A percentile compares a stretch with the other conserved stretches of the same genome.
Evolutionary conservation across 192 early-diverging fungal species (phyloP).

Genomic region (Coemansia sp.): DNA sequence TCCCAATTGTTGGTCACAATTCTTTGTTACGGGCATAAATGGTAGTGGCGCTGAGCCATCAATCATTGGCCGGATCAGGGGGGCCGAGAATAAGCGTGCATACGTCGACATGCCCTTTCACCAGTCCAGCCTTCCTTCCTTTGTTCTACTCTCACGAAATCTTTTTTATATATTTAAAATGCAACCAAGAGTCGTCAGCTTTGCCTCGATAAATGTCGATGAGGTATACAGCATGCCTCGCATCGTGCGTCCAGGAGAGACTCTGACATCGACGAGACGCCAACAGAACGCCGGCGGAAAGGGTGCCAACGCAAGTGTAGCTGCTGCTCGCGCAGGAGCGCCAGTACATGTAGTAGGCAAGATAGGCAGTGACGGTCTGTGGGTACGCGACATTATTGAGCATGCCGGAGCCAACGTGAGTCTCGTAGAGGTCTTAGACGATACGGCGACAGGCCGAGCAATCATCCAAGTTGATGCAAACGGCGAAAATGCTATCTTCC

Average conservation of each 20-base stretch:
- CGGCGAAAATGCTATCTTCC: slow-evolving; percentile 86
- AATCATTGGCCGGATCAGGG: slow-evolving; percentile 5
- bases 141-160: background rate
- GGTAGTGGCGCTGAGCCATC: too few species aligned
- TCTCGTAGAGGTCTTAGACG: slow-evolving; percentile 57
- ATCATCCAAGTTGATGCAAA: slow-evolving; percentile 77
- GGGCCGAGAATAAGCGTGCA: background rate
- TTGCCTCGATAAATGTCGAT: slow-evolving; percentile 58
- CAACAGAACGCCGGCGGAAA: slow-evolving; percentile 54
- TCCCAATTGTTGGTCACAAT: background rate
- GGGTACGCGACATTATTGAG: slow-evolving; percentile 70
- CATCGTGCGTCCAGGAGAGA: slow-evolving; percentile 48
- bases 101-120: background rate
- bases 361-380: slow-evolving; percentile 80
- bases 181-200: slow-evolving; percentile 29
- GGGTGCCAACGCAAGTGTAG: slow-evolving; percentile 89
- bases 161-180: slow-evolving; percentile 14
- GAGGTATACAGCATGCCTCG: slow-evolving; percentile 52
- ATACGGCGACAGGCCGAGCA: slow-evolving; percentile 74
- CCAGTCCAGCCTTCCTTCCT: background rate
- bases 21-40: background rate
- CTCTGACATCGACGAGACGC: slow-evolving; percentile 29
- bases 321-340: slow-evolving; percentile 71
- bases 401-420: slow-evolving; percentile 66
- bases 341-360: slow-evolving; percentile 74